These are phyloP conservation scores for Bryum argenteum DNA, from an alignment of 225 moss, liverwort and hornwort species.

Conservation along the genomic window DNA sequence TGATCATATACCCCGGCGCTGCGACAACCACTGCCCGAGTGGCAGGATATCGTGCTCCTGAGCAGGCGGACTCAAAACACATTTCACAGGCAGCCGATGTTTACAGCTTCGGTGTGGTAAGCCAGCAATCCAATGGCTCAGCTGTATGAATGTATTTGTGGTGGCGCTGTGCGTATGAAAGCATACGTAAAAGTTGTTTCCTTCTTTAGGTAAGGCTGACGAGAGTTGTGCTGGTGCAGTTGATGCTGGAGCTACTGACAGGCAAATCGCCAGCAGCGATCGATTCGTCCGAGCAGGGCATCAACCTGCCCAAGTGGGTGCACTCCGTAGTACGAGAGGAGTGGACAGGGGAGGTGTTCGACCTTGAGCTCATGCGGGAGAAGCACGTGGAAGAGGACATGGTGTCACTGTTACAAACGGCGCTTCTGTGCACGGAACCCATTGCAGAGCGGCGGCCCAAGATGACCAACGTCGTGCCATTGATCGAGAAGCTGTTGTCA, in stretches of 20 bases:
- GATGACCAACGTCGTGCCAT: constrained; percentile 53
- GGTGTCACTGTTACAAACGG: constrained; percentile 69
- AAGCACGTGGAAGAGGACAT: constrained; percentile 73
- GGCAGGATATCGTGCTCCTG: constrained; percentile 69
- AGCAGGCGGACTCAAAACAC: constrained; percentile 59
- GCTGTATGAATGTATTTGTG: background rate
- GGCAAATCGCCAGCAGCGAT: constrained; percentile 64
- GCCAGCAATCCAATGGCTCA: background rate
- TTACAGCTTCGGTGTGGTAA: constrained; percentile 75
- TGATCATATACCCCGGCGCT: constrained; percentile 52
- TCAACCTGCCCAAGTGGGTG: constrained; percentile 78
- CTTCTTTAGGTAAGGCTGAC: background rate
- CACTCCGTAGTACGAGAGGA: constrained; percentile 78
- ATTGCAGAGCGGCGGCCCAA: constrained; percentile 64
- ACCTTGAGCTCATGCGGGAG: constrained; percentile 60
- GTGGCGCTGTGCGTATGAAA: background rate
- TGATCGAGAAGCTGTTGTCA: constrained; percentile 34
- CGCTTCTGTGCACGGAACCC: constrained; percentile 66
- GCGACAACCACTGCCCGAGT: constrained; percentile 47
- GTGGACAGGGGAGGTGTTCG: constrained; percentile 80
- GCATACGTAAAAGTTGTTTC: background rate
- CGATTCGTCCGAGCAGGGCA: constrained; percentile 59
- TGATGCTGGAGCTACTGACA: constrained; percentile 73
- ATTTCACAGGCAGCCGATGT: constrained; percentile 71
- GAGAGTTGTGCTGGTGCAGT: background rate